Percentiles rank a stretch among this genome's conserved stretches.
phyloP scores from a whole-genome alignment of 768 basidiomycete species.

The Trametes punicea region DNA sequence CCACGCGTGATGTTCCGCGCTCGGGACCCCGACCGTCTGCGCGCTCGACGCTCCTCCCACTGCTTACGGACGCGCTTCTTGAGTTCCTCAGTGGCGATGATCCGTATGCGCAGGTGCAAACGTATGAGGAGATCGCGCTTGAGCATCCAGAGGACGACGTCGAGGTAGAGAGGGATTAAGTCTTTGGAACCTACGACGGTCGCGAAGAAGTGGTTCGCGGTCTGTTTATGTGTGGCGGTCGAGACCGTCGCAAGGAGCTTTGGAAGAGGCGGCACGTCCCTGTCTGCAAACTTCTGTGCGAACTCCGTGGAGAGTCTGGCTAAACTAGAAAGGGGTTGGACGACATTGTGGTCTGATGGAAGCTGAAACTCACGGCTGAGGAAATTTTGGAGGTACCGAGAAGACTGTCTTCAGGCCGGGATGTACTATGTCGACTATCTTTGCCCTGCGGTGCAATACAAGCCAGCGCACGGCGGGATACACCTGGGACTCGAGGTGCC shows the following conservation, averaged over 20 bases:
- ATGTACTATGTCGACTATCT: constrained; percentile 85
- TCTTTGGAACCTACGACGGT: constrained; percentile 71
- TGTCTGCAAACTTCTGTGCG: constrained; percentile 52
- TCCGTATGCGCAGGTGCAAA: constrained; percentile 79
- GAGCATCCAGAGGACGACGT: constrained; percentile 89
- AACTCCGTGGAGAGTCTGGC: constrained; percentile 58
- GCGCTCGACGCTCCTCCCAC: constrained; percentile 34
- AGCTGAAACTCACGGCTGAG: constrained; percentile 47
- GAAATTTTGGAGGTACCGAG: constrained; percentile 63
- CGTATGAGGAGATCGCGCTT: constrained; percentile 82
- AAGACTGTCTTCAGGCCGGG: constrained; percentile 78
- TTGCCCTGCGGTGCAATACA: constrained; percentile 85
- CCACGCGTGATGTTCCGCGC: constrained; percentile 20
- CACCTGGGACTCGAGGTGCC: constrained; percentile 79
- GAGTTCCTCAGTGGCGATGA: constrained; percentile 73
- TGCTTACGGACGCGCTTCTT: constrained; percentile 61
- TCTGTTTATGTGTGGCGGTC: constrained; percentile 56
- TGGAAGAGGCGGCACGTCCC: constrained; percentile 66
- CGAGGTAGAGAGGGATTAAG: constrained; percentile 64
- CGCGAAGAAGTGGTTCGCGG: constrained; percentile 74
- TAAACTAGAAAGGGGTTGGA: constrained; percentile 37
- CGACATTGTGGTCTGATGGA: background rate
- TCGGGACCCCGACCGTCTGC: constrained; percentile 24
- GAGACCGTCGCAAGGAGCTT: constrained; percentile 75
- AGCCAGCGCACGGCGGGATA: constrained; percentile 92